phyloP scores from a whole-genome alignment of 1,139 yeast genomes.

The Hansenula sp. region DNA sequence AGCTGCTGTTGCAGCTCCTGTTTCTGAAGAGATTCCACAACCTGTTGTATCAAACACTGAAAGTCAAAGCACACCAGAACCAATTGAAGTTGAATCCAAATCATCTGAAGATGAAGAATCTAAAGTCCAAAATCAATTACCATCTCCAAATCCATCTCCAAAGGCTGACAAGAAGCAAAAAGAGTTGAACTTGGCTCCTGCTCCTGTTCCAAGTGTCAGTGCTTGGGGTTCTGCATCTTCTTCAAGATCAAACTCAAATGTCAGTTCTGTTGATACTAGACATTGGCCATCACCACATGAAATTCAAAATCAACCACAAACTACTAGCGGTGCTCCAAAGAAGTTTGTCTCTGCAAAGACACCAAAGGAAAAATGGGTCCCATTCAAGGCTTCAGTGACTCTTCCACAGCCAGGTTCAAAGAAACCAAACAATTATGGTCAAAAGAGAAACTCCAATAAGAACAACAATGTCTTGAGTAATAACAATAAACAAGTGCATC shows the following conservation, averaged over 20 bases:
- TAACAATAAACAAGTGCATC: conserved; percentile 14
- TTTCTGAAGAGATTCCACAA: conserved; percentile 1
- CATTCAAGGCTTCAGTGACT: conserved; percentile 72
- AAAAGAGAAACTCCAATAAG: conserved; percentile 13
- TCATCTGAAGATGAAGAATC: neutral
- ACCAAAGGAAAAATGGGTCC: conserved; percentile 83
- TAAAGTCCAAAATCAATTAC: conserved; percentile 12
- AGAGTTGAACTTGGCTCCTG: conserved; percentile 57
- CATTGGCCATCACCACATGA: conserved; percentile 61
- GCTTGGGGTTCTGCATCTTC: conserved; percentile 57
- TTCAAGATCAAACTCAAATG: conserved; percentile 29
- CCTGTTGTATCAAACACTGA: conserved; percentile 1
- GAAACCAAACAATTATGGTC: conserved; percentile 6
- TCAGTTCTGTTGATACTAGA: conserved; percentile 37
- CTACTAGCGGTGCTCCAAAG: conserved; percentile 21
- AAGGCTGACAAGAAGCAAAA: conserved; percentile 24
- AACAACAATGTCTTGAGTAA: conserved; percentile 23
- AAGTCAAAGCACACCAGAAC: conserved; percentile 1
- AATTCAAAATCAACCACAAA: conserved; percentile 22
- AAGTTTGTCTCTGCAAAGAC: conserved; percentile 32
- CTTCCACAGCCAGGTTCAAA: conserved; percentile 23
- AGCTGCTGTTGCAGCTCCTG: conserved; percentile 9
- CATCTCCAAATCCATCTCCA: conserved; percentile 22
- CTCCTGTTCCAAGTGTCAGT: conserved; percentile 68
- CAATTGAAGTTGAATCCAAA: conserved; percentile 5